A percentile compares a stretch with the other conserved stretches of the same genome.
Evolutionary conservation across 495 filamentous ascomycete species (phyloP).

Genomic region (Neurospora discreta): DNA sequence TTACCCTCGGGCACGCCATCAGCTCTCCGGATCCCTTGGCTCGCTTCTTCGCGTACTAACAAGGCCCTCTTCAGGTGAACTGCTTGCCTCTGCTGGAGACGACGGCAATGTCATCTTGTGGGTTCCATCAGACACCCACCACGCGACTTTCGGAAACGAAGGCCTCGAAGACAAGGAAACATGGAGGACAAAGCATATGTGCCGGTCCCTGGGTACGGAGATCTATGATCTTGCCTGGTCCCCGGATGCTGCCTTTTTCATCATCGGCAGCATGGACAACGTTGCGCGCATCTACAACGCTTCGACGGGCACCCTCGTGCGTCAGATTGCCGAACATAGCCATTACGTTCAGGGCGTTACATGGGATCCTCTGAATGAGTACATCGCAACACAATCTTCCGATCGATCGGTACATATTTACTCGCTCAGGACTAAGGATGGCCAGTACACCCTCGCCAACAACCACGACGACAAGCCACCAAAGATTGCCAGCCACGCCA

Average conservation of each 20-base stretch:
- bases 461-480: constrained; percentile 33
- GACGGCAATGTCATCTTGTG: constrained; percentile 94
- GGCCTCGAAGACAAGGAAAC: constrained; percentile 87
- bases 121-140: constrained; percentile 70
- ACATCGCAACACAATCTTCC: constrained; percentile 94
- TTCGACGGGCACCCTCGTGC: constrained; percentile 77
- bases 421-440: constrained; percentile 89
- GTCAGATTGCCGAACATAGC: constrained; percentile 97
- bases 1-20: neutral
- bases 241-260: constrained; percentile 90
- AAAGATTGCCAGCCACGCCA: constrained; percentile 45
- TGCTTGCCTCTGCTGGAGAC: constrained; percentile 88
- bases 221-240: constrained; percentile 99
- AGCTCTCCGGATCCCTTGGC: neutral
- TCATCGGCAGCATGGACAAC: constrained; percentile 99
- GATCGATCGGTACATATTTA: constrained; percentile 98
- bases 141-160: constrained; percentile 64
- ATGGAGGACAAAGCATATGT: constrained; percentile 97
- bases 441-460: constrained; percentile 66
- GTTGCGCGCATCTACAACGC: constrained; percentile 95
- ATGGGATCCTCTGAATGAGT: constrained; percentile 98
- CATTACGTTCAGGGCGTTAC: constrained; percentile 98
- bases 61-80: constrained; percentile 54
- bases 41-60: constrained; percentile 4
- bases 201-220: constrained; percentile 78